These are phyloP conservation scores for Linderniella brevidens DNA, from an alignment of 257 asterid species.

Conservation along the genomic window DNA sequence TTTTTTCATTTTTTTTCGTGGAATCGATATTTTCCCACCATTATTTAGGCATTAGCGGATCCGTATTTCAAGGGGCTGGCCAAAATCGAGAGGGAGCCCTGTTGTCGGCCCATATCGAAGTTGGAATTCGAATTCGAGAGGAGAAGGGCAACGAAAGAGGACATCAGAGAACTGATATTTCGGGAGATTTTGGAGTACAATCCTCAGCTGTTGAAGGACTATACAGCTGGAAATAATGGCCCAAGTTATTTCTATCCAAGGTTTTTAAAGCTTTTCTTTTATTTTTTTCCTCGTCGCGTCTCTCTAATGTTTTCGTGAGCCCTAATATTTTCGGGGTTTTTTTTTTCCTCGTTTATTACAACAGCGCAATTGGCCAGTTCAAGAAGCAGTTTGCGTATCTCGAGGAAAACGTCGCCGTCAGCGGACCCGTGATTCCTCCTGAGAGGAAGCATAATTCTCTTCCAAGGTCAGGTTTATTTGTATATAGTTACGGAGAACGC, in stretches of 20 bases:
- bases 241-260: conserved; percentile 3
- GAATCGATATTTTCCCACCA: too few relatives aligned
- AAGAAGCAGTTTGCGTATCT: conserved; percentile 67
- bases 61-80: conserved; percentile 53
- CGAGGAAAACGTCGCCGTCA: conserved; percentile 58
- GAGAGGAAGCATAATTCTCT: conserved; percentile 78
- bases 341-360: conserved; percentile 11
- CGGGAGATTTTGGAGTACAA: conserved; percentile 3
- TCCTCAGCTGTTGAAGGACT: conserved; percentile 6
- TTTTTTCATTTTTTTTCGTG: neutral
- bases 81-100: conserved; percentile 50
- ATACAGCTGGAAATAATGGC: neutral
- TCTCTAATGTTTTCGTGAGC: conserved; percentile 3
- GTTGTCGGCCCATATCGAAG: conserved; percentile 38
- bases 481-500: too few relatives aligned
- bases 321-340: neutral
- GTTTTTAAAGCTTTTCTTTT: conserved; percentile 1
- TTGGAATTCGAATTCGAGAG: conserved; percentile 57
- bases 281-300: neutral
- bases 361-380: conserved; percentile 79
- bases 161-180: conserved; percentile 33
- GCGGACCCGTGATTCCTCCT: conserved; percentile 34
- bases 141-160: conserved; percentile 46
- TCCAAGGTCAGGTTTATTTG: conserved; percentile 36
- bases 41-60: conserved; percentile 35